phyloP scores from a whole-genome alignment of 805 yeast species.

The Candida schatavii region DNA sequence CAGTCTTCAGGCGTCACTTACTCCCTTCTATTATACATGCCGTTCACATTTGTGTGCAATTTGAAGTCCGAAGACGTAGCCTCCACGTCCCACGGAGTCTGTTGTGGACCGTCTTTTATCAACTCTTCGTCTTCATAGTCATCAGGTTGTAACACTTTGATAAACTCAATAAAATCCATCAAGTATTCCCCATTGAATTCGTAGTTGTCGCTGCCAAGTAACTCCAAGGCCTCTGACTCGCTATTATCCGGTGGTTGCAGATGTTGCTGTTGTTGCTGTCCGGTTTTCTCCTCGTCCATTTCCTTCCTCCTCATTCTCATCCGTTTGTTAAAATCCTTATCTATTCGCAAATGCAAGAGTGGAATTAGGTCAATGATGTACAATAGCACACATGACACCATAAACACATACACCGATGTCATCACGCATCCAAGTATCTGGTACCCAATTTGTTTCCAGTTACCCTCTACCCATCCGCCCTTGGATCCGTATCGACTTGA shows the following conservation, averaged over 20 bases:
- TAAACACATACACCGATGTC: conserved; percentile 32
- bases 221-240: conserved; percentile 25
- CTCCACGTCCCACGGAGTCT: background rate
- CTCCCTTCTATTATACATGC: background rate
- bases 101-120: background rate
- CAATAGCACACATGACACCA: conserved; percentile 28
- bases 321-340: conserved; percentile 35
- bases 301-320: conserved; percentile 14
- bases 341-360: conserved; percentile 40
- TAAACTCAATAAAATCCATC: conserved; percentile 41
- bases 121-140: conserved; percentile 25
- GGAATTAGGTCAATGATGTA: conserved; percentile 38
- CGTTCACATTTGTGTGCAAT: background rate
- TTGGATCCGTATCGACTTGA: conserved; percentile 25
- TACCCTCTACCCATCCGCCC: conserved; percentile 42
- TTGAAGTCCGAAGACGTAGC: conserved; percentile 2
- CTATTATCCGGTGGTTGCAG: conserved; percentile 10
- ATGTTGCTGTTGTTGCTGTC: conserved; percentile 13
- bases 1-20: no score
- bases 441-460: conserved; percentile 41
- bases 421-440: conserved; percentile 37
- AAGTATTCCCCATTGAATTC: conserved; percentile 41
- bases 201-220: conserved; percentile 36
- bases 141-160: conserved; percentile 32
- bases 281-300: conserved; percentile 6